Conservation (phyloP, 108 stramenopile species). For the Epithemia pelagica region DNA sequence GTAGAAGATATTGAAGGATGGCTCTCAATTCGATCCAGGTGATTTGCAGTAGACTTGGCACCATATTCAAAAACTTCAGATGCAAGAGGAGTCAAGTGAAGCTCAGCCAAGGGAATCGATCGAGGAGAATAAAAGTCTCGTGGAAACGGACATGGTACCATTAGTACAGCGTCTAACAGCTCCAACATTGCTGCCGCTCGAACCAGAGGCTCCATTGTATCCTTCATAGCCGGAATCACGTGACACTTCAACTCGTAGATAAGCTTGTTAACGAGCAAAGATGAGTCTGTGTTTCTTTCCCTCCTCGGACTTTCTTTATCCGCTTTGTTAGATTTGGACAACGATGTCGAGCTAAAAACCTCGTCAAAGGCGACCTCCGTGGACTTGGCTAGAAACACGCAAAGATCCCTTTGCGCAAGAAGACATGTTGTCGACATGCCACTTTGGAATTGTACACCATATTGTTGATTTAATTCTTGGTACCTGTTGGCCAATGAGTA, state of each 20-base stretch:
- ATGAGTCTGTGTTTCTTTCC: constrained; percentile 8
- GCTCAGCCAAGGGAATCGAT: constrained; percentile 4
- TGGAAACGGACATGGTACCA: constrained; percentile 36
- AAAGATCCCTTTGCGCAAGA: constrained; percentile 22
- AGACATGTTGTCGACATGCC: constrained; percentile 33
- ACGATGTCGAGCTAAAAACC: background rate
- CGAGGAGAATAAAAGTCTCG: constrained; percentile 12
- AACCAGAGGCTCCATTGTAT: constrained; percentile 24
- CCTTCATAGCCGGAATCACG: constrained; percentile 20
- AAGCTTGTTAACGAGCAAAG: constrained; percentile 18
- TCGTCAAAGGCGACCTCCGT: constrained; percentile 17
- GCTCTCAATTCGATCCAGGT: constrained; percentile 23
- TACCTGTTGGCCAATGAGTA: constrained; percentile 19
- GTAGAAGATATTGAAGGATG: constrained; percentile 8
- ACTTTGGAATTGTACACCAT: constrained; percentile 28
- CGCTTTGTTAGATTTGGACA: background rate
- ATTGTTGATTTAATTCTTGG: constrained; percentile 18
- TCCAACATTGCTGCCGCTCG: constrained; percentile 37
- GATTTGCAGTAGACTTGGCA: background rate
- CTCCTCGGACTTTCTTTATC: background rate
- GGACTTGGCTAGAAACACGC: constrained; percentile 20
- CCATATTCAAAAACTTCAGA: constrained; percentile 11
- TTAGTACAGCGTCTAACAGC: constrained; percentile 35
- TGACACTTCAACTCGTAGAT: constrained; percentile 22
- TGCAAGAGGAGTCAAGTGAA: constrained; percentile 22